Percentiles rank a stretch among this genome's conserved stretches.
These are phyloP conservation scores for Diplodia scrobiculata DNA, from an alignment of 2,329 filamentous ascomycete species.

Conservation along the genomic window DNA sequence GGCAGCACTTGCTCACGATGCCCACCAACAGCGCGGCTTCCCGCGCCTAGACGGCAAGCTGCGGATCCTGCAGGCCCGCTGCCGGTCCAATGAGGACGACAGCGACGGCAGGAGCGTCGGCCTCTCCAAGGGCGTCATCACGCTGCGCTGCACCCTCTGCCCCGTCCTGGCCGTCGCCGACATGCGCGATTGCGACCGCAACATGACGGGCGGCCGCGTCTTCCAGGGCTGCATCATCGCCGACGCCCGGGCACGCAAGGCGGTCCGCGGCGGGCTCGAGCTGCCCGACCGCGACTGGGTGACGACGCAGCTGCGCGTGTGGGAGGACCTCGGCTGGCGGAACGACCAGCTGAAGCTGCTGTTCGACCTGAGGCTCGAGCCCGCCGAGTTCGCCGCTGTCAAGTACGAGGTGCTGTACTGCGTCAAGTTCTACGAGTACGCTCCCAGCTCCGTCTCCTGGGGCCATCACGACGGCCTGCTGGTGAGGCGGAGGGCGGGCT, in stretches of 20 bases:
- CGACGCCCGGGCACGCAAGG: conserved; percentile 7
- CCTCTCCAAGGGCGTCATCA: conserved; percentile 13
- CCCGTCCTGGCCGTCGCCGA: conserved; percentile 11
- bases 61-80: background rate
- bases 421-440: conserved; percentile 20
- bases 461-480: conserved; percentile 21
- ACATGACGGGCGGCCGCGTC: background rate
- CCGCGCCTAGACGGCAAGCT: background rate
- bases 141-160: conserved; percentile 18
- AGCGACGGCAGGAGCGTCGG: background rate
- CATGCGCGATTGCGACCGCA: too few relatives aligned
- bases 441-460: conserved; percentile 15
- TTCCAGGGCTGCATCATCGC: conserved; percentile 17
- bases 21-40: background rate
- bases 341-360: conserved; percentile 24
- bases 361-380: background rate
- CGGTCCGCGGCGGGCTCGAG: background rate
- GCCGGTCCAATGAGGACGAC: background rate
- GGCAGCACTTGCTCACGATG: background rate
- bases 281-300: conserved; percentile 18
- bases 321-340: conserved; percentile 20
- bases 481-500: background rate
- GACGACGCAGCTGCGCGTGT: conserved; percentile 8
- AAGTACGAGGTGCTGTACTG: conserved; percentile 24
- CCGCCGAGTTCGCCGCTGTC: background rate